Conservation (phyloP, 1,139 yeast genomes). For the Pichiaceae sp. region DNA sequence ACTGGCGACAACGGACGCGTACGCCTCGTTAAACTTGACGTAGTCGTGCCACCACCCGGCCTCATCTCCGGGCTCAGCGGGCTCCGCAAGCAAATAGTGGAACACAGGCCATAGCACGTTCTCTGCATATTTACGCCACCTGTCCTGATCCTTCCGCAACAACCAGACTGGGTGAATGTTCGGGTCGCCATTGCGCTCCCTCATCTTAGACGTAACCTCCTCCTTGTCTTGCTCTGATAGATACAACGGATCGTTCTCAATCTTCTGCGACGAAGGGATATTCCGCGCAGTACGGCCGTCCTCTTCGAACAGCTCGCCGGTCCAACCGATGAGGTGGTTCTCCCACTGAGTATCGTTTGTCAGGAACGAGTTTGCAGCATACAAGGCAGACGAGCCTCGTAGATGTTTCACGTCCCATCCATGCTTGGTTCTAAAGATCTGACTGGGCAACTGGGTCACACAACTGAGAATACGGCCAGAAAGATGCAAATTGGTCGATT, state of each 20-base stretch:
- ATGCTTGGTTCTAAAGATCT: slow-evolving; percentile 34
- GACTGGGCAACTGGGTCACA: slow-evolving; percentile 62
- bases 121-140: slow-evolving; percentile 90
- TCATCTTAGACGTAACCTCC: slow-evolving; percentile 35
- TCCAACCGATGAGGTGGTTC: slow-evolving; percentile 87
- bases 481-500: slow-evolving; percentile 15
- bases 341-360: slow-evolving; percentile 72
- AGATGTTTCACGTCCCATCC: slow-evolving; percentile 48
- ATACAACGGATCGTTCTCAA: slow-evolving; percentile 51
- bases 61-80: slow-evolving; percentile 64
- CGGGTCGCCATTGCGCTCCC: slow-evolving; percentile 35
- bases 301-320: slow-evolving; percentile 67
- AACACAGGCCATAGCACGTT: slow-evolving; percentile 89
- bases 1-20: slow-evolving; percentile 65
- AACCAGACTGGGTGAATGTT: slow-evolving; percentile 84
- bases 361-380: slow-evolving; percentile 63
- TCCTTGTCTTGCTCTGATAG: slow-evolving; percentile 48
- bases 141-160: slow-evolving; percentile 54
- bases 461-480: slow-evolving; percentile 65
- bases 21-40: slow-evolving; percentile 83
- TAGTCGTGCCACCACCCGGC: slow-evolving; percentile 86
- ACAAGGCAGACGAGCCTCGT: slow-evolving; percentile 80
- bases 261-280: slow-evolving; percentile 12
- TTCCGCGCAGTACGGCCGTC: slow-evolving; percentile 17
- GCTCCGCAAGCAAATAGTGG: slow-evolving; percentile 77